Evolutionary conservation across 257 asterid genomes (phyloP).

Genomic region (Misopates orontium): DNA sequence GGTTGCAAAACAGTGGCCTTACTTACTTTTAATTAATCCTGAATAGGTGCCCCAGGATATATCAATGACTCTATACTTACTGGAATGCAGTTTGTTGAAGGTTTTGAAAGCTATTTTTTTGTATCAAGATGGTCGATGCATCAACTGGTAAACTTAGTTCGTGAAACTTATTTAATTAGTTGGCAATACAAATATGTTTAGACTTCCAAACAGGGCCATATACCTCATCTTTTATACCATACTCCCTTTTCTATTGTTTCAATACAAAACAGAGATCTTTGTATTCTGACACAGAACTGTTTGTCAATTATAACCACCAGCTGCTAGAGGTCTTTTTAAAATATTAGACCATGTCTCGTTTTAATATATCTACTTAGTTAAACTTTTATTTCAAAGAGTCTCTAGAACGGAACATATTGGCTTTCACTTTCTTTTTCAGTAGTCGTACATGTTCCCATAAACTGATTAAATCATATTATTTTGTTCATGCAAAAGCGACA

Average conservation of each 20-base stretch:
- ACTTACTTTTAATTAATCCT: conserved; percentile 11
- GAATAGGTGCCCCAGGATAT: conserved; percentile 84
- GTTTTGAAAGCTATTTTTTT: conserved; percentile 79
- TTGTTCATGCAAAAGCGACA: background rate
- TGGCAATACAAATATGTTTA: too few relatives aligned
- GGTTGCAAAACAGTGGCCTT: conserved; percentile 11
- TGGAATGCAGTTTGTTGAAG: conserved; percentile 86
- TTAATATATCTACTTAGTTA: too few relatives aligned
- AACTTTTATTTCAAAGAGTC: too few relatives aligned
- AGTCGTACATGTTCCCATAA: background rate
- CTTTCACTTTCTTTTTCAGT: background rate
- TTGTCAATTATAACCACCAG: too few relatives aligned
- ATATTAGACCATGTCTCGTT: too few relatives aligned
- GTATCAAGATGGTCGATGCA: conserved; percentile 92
- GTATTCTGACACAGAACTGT: too few relatives aligned
- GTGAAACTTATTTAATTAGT: background rate
- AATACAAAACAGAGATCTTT: too few relatives aligned
- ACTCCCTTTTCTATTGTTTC: too few relatives aligned
- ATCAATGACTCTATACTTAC: conserved; percentile 74
- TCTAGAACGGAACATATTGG: background rate
- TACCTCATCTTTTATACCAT: too few relatives aligned
- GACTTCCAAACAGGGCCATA: too few relatives aligned
- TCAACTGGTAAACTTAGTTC: conserved; percentile 61
- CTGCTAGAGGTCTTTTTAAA: too few relatives aligned
- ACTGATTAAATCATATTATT: background rate